phyloP scores from a whole-genome alignment of 1,284 basidiomycete genomes.

The Ceratobasidium sp. region DNA sequence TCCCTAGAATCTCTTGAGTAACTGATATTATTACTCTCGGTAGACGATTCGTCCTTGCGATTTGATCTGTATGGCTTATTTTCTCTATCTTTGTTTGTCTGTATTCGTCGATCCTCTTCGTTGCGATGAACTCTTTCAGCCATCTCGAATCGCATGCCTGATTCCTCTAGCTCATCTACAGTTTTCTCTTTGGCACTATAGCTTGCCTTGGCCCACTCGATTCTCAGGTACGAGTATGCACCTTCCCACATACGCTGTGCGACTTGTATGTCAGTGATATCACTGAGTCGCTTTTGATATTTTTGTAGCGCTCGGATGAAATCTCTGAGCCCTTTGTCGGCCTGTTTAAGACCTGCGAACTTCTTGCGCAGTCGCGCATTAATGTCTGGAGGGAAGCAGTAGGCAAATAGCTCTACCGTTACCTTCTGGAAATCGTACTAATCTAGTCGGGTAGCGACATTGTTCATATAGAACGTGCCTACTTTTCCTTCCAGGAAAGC shows the following conservation, averaged over 20 bases:
- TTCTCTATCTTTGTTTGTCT: background rate
- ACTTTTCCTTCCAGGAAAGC: constrained; percentile 41
- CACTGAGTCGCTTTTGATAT: background rate
- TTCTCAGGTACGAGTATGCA: constrained; percentile 33
- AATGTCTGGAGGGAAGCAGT: constrained; percentile 63
- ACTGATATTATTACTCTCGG: background rate
- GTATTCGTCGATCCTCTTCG: constrained; percentile 18
- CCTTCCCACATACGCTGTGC: constrained; percentile 45
- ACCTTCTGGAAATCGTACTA: constrained; percentile 3
- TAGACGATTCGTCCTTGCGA: background rate
- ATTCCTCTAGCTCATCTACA: too few relatives aligned
- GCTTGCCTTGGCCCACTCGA: constrained; percentile 41
- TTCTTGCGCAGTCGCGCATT: constrained; percentile 50
- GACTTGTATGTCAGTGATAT: constrained; percentile 19
- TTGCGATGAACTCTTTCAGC: background rate
- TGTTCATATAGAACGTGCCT: constrained; percentile 28
- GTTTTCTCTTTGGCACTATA: constrained; percentile 11
- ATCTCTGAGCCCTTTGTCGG: constrained; percentile 46
- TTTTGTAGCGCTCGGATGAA: constrained; percentile 49
- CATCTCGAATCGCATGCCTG: too few relatives aligned
- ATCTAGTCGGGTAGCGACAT: constrained; percentile 18
- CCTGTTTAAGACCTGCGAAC: constrained; percentile 50
- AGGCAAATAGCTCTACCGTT: constrained; percentile 57
- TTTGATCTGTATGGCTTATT: background rate
- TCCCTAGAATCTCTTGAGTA: background rate